Evolutionary conservation across 192 early-diverging fungal genomes (phyloP).

Genomic region (Coemansia sp.): DNA sequence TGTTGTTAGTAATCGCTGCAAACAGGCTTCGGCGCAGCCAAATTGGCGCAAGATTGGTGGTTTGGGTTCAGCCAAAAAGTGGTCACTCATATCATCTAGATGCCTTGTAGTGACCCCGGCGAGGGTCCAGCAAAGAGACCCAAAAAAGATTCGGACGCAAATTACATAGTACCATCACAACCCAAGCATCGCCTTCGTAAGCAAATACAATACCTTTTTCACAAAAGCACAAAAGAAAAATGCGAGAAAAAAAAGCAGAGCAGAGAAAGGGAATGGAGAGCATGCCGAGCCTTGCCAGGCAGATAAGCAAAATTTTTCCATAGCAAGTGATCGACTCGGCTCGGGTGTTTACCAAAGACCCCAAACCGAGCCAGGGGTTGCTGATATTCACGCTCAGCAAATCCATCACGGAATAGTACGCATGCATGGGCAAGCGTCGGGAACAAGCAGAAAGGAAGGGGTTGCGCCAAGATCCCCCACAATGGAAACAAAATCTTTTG

Average conservation of each 20-base stretch:
- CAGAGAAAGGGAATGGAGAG: not conserved
- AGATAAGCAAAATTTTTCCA: slow-evolving; percentile 4
- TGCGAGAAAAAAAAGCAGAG: not conserved
- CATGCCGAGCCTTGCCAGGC: not conserved
- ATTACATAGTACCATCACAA: slow-evolving; percentile 54
- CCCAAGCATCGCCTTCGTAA: not conserved
- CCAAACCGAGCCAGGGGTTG: not conserved
- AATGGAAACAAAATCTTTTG: not conserved
- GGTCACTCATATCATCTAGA: slow-evolving; percentile 36
- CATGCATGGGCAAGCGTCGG: not conserved
- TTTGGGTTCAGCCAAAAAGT: slow-evolving; percentile 34
- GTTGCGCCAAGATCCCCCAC: not conserved
- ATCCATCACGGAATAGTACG: not conserved
- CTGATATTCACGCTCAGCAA: not conserved
- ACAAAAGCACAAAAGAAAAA: not conserved
- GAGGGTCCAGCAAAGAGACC: slow-evolving; percentile 25
- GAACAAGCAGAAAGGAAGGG: not conserved
- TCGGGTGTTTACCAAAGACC: not conserved
- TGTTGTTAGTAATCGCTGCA: not conserved
- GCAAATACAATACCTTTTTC: slow-evolving; percentile 12
- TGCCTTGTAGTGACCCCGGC: slow-evolving; percentile 40
- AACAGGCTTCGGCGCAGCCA: not conserved
- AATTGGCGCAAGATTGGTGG: not conserved
- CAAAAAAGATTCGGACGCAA: slow-evolving; percentile 48
- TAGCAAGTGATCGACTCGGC: not conserved